These are phyloP conservation scores for Cutaneotrichosporon spelunceum DNA, from an alignment of 1,284 basidiomycete genomes.

Conservation along the genomic window DNA sequence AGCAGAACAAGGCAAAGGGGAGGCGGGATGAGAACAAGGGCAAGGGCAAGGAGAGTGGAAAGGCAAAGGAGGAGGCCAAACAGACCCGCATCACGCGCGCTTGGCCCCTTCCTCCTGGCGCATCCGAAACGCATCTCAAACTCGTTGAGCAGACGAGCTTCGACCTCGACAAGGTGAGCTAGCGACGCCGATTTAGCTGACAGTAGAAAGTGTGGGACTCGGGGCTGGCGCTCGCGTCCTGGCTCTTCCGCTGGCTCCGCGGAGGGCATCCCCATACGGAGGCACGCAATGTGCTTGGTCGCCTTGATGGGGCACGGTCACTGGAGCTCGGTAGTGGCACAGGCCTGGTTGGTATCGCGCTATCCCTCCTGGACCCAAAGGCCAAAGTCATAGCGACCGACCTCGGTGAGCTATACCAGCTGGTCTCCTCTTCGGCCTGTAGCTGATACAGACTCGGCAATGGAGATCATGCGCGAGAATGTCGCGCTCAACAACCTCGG, in stretches of 20 bases:
- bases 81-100: constrained; percentile 68
- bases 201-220: constrained; percentile 88
- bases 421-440: background rate
- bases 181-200: background rate
- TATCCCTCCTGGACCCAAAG: constrained; percentile 55
- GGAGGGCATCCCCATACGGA: constrained; percentile 9
- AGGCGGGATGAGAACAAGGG: constrained; percentile 15
- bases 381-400: constrained; percentile 58
- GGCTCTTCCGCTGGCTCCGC: constrained; percentile 55
- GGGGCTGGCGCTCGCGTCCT: constrained; percentile 72
- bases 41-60: constrained; percentile 23
- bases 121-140: constrained; percentile 48
- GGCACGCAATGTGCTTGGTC: constrained; percentile 14
- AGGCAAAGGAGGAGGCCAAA: constrained; percentile 54
- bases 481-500: constrained; percentile 56
- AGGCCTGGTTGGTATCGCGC: constrained; percentile 69
- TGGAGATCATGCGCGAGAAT: constrained; percentile 71
- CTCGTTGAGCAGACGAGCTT: constrained; percentile 77
- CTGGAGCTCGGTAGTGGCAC: constrained; percentile 66
- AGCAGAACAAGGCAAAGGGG: constrained; percentile 11
- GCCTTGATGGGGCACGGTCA: constrained; percentile 16
- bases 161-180: constrained; percentile 77
- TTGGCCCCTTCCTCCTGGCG: constrained; percentile 52
- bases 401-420: constrained; percentile 63
- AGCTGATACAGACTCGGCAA: constrained; percentile 63